Percentiles rank a stretch among this genome's conserved stretches.
These are phyloP conservation scores for Botrytis deweyae DNA, from an alignment of 2,329 filamentous ascomycete species.

Conservation along the genomic window DNA sequence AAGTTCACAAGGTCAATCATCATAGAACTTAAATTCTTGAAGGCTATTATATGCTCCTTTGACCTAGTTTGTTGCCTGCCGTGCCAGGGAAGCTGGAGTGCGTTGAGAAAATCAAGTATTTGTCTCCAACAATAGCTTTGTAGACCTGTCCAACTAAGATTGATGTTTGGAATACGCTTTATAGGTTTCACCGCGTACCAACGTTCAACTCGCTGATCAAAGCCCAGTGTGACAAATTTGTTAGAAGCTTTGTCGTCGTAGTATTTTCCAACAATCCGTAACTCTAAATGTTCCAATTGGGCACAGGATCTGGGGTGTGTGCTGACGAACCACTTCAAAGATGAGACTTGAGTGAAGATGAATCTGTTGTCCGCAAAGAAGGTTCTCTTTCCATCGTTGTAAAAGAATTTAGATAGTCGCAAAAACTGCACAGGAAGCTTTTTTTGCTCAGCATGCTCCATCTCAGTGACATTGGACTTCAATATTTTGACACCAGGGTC, in stretches of 20 bases:
- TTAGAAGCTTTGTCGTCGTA: not conserved
- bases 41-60: not conserved
- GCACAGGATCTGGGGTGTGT: not conserved
- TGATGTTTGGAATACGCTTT: not conserved
- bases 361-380: not conserved
- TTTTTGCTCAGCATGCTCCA: constrained; percentile 1
- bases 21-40: not conserved
- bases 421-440: not conserved
- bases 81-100: not conserved
- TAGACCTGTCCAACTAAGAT: not conserved
- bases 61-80: not conserved
- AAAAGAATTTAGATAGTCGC: not conserved
- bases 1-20: constrained; percentile 14
- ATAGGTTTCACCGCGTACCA: not conserved
- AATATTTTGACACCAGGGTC: not conserved
- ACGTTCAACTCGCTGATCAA: not conserved
- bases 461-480: not conserved
- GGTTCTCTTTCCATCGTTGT: not conserved
- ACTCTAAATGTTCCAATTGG: not conserved
- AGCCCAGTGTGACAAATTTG: not conserved
- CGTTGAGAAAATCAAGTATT: not conserved
- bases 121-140: constrained; percentile 17
- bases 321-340: not conserved
- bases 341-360: not conserved
- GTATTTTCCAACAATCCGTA: constrained; percentile 3